Conservation (phyloP, 2,329 filamentous ascomycete genomes). For the Verticillium alfalfae region DNA sequence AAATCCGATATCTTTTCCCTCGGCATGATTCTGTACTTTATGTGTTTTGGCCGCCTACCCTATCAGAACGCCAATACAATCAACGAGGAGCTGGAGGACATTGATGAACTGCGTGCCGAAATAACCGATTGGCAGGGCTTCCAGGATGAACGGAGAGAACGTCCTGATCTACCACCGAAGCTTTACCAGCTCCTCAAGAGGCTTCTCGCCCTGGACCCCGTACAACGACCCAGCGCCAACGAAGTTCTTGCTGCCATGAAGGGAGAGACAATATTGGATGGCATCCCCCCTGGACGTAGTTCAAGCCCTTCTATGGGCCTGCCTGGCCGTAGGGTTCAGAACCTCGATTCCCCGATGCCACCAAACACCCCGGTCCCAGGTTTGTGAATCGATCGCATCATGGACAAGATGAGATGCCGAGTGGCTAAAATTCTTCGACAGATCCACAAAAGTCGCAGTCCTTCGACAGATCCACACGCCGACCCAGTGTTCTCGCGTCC, state of each 20-base stretch:
- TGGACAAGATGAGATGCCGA: neutral
- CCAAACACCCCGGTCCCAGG: constrained; percentile 44
- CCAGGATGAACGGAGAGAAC: constrained; percentile 65
- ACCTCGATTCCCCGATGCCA: constrained; percentile 46
- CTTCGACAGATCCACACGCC: neutral
- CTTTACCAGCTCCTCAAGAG: constrained; percentile 81
- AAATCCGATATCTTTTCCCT: constrained; percentile 98
- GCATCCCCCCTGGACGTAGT: constrained; percentile 25
- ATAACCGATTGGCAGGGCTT: constrained; percentile 87
- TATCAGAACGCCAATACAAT: constrained; percentile 79
- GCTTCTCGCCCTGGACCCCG: constrained; percentile 71
- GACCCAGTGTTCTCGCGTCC: neutral
- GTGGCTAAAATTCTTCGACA: constrained; percentile 4
- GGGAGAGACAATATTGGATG: constrained; percentile 51
- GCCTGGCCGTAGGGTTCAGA: constrained; percentile 44
- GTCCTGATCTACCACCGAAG: constrained; percentile 78
- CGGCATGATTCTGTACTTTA: constrained; percentile 97
- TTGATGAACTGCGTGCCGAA: constrained; percentile 78
- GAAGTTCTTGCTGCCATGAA: constrained; percentile 79
- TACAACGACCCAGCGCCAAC: constrained; percentile 73
- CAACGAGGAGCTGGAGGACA: constrained; percentile 86
- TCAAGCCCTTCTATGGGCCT: constrained; percentile 32
- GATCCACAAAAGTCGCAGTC: constrained; percentile 24
- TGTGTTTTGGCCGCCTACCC: constrained; percentile 88
- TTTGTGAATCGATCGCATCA: constrained; percentile 11